These are phyloP conservation scores for Euclidium syriacum DNA, from an alignment of 345 rosid genomes.

Conservation along the genomic window DNA sequence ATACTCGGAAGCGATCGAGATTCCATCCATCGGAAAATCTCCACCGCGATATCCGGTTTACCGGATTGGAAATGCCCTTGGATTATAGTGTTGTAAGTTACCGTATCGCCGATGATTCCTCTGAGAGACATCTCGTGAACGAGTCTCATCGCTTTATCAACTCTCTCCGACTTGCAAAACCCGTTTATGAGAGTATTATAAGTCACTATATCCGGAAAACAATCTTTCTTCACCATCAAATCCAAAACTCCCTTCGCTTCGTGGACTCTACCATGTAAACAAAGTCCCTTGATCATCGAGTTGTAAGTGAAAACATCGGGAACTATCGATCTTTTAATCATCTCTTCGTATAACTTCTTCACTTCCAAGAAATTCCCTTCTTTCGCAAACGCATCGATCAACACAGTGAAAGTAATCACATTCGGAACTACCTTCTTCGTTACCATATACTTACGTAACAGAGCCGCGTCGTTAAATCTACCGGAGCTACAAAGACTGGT, in stretches of 20 bases:
- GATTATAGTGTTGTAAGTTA: slow-evolving; percentile 32
- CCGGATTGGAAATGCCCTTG: slow-evolving; percentile 28
- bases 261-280: slow-evolving; percentile 13
- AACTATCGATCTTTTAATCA: slow-evolving; percentile 2
- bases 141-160: slow-evolving; percentile 29
- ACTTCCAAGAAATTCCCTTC: slow-evolving; percentile 18
- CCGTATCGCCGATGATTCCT: slow-evolving; percentile 16
- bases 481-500: slow-evolving; percentile 24
- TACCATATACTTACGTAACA: not conserved
- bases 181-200: slow-evolving; percentile 34
- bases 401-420: slow-evolving; percentile 18
- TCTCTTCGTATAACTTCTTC: slow-evolving; percentile 8
- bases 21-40: slow-evolving; percentile 26
- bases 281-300: slow-evolving; percentile 20
- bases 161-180: slow-evolving; percentile 26
- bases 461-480: slow-evolving; percentile 6
- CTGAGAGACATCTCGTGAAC: slow-evolving; percentile 18
- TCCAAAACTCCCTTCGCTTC: slow-evolving; percentile 24
- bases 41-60: slow-evolving; percentile 18
- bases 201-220: slow-evolving; percentile 21
- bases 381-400: slow-evolving; percentile 20
- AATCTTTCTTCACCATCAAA: slow-evolving; percentile 18
- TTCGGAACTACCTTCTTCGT: slow-evolving; percentile 1
- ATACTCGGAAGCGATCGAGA: slow-evolving; percentile 10
- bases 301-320: slow-evolving; percentile 24